Conservation (phyloP, 2,329 filamentous ascomycete species). For the Ascochyta koolunga region DNA sequence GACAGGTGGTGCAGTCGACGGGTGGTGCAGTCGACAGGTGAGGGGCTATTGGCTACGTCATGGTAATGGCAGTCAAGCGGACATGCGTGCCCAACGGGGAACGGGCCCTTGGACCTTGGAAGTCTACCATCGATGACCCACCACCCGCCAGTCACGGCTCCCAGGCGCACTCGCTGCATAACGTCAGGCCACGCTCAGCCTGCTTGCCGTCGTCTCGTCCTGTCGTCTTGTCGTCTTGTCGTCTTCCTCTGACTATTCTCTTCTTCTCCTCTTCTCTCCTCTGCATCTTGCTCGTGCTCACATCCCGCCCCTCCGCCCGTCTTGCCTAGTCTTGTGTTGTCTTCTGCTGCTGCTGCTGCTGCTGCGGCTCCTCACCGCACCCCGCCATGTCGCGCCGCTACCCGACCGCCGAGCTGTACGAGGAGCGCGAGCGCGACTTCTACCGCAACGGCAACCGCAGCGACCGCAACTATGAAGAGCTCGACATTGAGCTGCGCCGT, state of each 20-base stretch:
- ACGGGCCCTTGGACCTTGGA: too few relatives aligned
- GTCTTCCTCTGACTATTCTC: slow-evolving; percentile 2
- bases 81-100: too few relatives aligned
- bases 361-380: slow-evolving; percentile 19
- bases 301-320: not conserved
- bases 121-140: too few relatives aligned
- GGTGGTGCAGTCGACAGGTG: slow-evolving; percentile 1
- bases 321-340: not conserved
- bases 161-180: slow-evolving; percentile 29
- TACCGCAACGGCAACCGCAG: slow-evolving; percentile 51
- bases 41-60: slow-evolving; percentile 4
- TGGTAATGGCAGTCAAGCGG: not conserved
- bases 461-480: slow-evolving; percentile 56
- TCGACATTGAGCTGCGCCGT: slow-evolving; percentile 56
- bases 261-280: slow-evolving; percentile 1
- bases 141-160: slow-evolving; percentile 2
- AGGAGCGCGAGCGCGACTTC: slow-evolving; percentile 58
- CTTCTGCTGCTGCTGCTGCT: slow-evolving; percentile 4
- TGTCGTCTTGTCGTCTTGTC: not conserved
- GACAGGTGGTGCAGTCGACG: slow-evolving; percentile 1
- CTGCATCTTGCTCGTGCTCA: slow-evolving; percentile 3
- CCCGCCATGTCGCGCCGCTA: slow-evolving; percentile 54
- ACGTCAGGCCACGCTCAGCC: slow-evolving; percentile 28
- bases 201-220: not conserved
- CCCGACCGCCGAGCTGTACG: slow-evolving; percentile 55